Conservation (phyloP, 179 eudicot species). For the Nepenthes alata region DNA sequence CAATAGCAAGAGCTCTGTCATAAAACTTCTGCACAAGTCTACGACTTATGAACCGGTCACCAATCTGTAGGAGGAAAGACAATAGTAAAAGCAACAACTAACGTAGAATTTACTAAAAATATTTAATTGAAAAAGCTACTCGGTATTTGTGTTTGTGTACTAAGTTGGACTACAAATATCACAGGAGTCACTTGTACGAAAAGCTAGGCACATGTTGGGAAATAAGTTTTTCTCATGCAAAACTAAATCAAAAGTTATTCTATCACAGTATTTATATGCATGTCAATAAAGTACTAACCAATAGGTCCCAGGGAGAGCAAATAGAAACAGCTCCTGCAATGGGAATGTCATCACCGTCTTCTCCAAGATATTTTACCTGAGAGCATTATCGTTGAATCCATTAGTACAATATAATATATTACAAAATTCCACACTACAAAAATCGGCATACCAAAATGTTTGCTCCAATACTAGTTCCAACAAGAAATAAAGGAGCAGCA, state of each 20-base stretch:
- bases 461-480: slow-evolving; percentile 96
- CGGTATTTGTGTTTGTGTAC: too few species aligned
- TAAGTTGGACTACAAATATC: too few species aligned
- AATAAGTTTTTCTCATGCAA: not conserved
- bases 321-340: slow-evolving; percentile 83
- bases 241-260: not conserved
- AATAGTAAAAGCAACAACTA: not conserved
- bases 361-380: slow-evolving; percentile 91
- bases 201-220: not conserved
- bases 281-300: slow-evolving; percentile 36
- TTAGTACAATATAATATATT: not conserved
- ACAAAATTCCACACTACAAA: slow-evolving; percentile 13
- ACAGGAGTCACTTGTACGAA: too few species aligned
- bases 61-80: slow-evolving; percentile 36
- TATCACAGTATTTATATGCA: not conserved
- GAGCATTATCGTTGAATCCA: not conserved
- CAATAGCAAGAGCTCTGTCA: slow-evolving; percentile 80
- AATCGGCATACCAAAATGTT: slow-evolving; percentile 37
- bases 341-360: slow-evolving; percentile 70
- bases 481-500: slow-evolving; percentile 47
- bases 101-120: not conserved
- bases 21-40: slow-evolving; percentile 66
- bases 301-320: slow-evolving; percentile 96
- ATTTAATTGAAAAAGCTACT: not conserved
- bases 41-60: slow-evolving; percentile 77